Evolutionary conservation across 495 filamentous ascomycete genomes (phyloP).

Genomic region (Cenococcum geophilum): DNA sequence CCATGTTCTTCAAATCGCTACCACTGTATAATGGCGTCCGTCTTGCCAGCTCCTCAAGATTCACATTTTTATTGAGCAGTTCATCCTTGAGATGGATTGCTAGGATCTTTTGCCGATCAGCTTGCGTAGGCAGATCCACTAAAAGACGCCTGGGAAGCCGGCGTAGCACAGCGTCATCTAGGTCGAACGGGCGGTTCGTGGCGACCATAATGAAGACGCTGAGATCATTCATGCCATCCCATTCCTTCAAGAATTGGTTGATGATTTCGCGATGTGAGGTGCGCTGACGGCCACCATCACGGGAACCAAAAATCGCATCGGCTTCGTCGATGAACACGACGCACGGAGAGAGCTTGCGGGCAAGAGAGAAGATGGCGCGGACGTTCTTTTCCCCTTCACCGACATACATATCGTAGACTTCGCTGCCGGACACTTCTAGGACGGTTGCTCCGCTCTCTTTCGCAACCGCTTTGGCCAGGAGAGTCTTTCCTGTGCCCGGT

Average conservation of each 20-base stretch:
- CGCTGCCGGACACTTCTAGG: constrained; percentile 64
- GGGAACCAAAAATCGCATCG: constrained; percentile 78
- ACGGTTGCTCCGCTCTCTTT: constrained; percentile 88
- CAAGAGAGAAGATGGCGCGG: constrained; percentile 81
- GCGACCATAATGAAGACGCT: constrained; percentile 98
- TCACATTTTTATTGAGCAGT: constrained; percentile 59
- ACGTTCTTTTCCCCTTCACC: constrained; percentile 97
- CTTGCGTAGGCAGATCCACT: constrained; percentile 75
- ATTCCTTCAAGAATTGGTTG: constrained; percentile 96
- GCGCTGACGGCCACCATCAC: constrained; percentile 53
- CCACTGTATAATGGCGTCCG: constrained; percentile 91
- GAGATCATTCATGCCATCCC: constrained; percentile 85
- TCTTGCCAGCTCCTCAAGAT: constrained; percentile 61
- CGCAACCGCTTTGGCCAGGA: constrained; percentile 91
- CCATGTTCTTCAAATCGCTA: constrained; percentile 91
- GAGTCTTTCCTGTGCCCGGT: constrained; percentile 91
- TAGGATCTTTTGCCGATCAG: constrained; percentile 74
- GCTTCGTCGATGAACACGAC: constrained; percentile 97
- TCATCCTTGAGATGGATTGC: constrained; percentile 81
- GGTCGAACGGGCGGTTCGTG: constrained; percentile 91
- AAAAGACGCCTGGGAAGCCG: constrained; percentile 76
- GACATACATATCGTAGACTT: constrained; percentile 93
- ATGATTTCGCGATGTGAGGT: constrained; percentile 81
- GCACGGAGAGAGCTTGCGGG: constrained; percentile 86
- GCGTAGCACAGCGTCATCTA: constrained; percentile 89